Percentiles rank a stretch among this genome's conserved stretches.
Evolutionary conservation across 495 filamentous ascomycete species (phyloP).

Genomic region (Chaetomium cochliodes): DNA sequence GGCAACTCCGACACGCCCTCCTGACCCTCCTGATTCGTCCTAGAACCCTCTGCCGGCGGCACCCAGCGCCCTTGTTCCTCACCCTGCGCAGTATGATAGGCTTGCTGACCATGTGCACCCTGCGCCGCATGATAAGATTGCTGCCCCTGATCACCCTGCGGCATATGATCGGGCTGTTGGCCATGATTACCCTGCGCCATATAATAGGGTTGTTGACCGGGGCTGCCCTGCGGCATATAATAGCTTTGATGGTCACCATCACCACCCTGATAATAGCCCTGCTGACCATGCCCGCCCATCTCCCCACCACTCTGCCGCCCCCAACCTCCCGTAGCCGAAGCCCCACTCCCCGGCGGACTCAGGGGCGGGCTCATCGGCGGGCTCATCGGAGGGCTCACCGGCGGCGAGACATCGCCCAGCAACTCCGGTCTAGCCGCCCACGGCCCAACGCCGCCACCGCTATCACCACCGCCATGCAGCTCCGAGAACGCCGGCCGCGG

Average conservation of each 20-base stretch:
- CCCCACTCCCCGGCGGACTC: too few relatives aligned
- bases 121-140: too few relatives aligned
- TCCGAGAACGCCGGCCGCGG: background rate
- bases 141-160: too few relatives aligned
- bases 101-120: background rate
- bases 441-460: background rate
- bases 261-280: too few relatives aligned
- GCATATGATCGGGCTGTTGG: too few relatives aligned
- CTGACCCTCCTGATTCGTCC: background rate
- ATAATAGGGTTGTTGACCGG: background rate
- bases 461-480: background rate
- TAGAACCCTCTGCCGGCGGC: background rate
- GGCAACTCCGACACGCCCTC: background rate
- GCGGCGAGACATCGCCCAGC: conserved; percentile 5
- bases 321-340: background rate
- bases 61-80: background rate
- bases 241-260: too few relatives aligned
- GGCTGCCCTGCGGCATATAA: too few relatives aligned
- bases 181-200: background rate
- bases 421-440: conserved; percentile 4
- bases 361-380: background rate
- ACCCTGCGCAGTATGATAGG: background rate
- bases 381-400: too few relatives aligned
- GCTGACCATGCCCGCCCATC: background rate
- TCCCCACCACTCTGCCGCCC: background rate